Evolutionary conservation across 306 rosid genomes (phyloP).

Genomic region (Ceratonia siliqua): DNA sequence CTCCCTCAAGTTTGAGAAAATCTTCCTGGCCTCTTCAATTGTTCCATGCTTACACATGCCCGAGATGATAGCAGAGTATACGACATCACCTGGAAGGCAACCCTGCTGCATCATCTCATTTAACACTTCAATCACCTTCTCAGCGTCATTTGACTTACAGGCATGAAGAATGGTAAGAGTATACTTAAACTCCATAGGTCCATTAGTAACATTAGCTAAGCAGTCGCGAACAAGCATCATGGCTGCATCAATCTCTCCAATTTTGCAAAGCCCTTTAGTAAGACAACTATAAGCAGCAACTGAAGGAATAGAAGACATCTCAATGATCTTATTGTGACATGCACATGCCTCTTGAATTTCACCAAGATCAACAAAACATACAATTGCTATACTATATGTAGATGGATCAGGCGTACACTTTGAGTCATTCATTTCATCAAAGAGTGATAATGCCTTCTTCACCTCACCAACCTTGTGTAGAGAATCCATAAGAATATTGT

Average conservation of each 20-base stretch:
- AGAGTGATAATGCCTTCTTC: slow-evolving; percentile 59
- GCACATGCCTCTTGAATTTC: slow-evolving; percentile 65
- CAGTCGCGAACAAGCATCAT: slow-evolving; percentile 80
- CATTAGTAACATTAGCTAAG: slow-evolving; percentile 60
- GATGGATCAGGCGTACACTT: slow-evolving; percentile 48
- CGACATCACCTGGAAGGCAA: slow-evolving; percentile 49
- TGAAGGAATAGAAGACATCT: slow-evolving; percentile 76
- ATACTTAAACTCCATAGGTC: slow-evolving; percentile 76
- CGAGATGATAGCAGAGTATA: slow-evolving; percentile 63
- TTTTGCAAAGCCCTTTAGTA: slow-evolving; percentile 63
- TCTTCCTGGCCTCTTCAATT: slow-evolving; percentile 80
- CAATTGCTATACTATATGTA: slow-evolving; percentile 52
- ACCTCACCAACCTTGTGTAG: slow-evolving; percentile 53
- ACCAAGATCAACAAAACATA: slow-evolving; percentile 58
- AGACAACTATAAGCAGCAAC: slow-evolving; percentile 61
- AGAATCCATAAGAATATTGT: slow-evolving; percentile 64
- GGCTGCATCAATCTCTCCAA: slow-evolving; percentile 76
- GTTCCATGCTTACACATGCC: slow-evolving; percentile 82
- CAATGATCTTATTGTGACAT: slow-evolving; percentile 68
- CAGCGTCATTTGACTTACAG: slow-evolving; percentile 58
- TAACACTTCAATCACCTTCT: slow-evolving; percentile 60
- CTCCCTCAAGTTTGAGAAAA: slow-evolving; percentile 60
- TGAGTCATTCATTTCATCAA: slow-evolving; percentile 55
- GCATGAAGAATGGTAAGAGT: slow-evolving; percentile 64
- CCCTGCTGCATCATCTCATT: slow-evolving; percentile 79